These are phyloP conservation scores for Coix lacrymajobi DNA, from an alignment of 176 grass and related monocot species.

Conservation along the genomic window DNA sequence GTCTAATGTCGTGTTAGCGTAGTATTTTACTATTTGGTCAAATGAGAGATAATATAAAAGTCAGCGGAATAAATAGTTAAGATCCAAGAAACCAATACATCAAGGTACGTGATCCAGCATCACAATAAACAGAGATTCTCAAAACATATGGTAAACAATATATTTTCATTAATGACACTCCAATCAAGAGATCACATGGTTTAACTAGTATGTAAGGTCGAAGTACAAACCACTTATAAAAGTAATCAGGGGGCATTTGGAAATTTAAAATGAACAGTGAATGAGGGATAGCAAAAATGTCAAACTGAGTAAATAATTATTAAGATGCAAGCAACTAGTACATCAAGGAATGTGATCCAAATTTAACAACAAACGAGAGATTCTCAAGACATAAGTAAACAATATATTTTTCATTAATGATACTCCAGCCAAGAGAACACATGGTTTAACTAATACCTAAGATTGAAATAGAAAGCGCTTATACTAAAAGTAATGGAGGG, in stretches of 20 bases:
- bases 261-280: not conserved
- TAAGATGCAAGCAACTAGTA: not conserved
- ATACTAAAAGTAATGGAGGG: not conserved
- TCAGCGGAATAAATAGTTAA: not conserved
- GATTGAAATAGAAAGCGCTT: not conserved
- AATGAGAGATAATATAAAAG: slow-evolving; percentile 13
- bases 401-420: not conserved
- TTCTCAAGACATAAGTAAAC: not conserved
- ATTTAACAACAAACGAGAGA: not conserved
- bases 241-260: not conserved
- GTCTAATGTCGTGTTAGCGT: not conserved
- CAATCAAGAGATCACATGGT: slow-evolving; percentile 13
- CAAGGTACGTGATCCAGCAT: not conserved
- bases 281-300: not conserved
- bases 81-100: not conserved
- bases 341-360: not conserved
- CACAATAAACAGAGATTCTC: not conserved
- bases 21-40: slow-evolving; percentile 9
- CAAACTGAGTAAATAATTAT: not conserved
- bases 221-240: not conserved
- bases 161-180: not conserved
- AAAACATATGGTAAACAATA: not conserved
- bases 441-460: not conserved
- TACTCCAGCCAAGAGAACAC: not conserved
- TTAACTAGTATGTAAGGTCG: not conserved